Evolutionary conservation across 306 rosid genomes (phyloP), one percentile per base, ranked within the genome.

Genomic region (Rosa chinensis): DNA sequence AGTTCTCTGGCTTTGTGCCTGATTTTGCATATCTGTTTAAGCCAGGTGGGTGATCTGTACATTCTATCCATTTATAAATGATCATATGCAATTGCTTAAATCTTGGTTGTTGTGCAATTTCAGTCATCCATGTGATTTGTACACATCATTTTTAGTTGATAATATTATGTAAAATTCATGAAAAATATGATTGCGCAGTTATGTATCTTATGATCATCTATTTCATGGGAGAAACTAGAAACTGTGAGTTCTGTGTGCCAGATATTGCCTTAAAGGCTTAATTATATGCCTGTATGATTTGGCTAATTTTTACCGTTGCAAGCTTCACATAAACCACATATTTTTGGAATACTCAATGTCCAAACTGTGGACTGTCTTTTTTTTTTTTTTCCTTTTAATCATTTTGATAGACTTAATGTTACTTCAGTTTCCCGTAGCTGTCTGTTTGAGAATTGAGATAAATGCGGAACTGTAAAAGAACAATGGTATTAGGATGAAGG

Each of bases 41-140:
- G 64, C 45, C 28, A 4, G 76, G 62, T 73, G 49, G 47, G 77
- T 53, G 66, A 5, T 69, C 48, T 53, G 48, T 73, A 5, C 49
- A 69, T 10, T n/a, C 16, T 35, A 1, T 5, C 23, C 14, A 3
- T 3, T 47, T 25, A 25, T 47, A 47, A 18, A 9, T 43, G 39
- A 69, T 44, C 13, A 17, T 18, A 0, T 69, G 53, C 53, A 44
- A 44, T 5, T 1, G 1, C 35, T 42, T 18, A 42, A n/a, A 8
- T 67, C 16, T 44, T 42, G n/a, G 53, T 44, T 21, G 4, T 45
- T 44, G 23, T 11, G 74, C 21, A 47, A 25, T 70, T 70, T 47
- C 39, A 12, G 52, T 43, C 14, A 12, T 45, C 14, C 37, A n/a
- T 68, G 35, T 43, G 25, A 68, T 68, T 63, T 68, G 48, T n/a